Evolutionary conservation across 108 stramenopile species (phyloP), one percentile per base, ranked within the genome.

Genomic region (Discostella stelligeroides): DNA sequence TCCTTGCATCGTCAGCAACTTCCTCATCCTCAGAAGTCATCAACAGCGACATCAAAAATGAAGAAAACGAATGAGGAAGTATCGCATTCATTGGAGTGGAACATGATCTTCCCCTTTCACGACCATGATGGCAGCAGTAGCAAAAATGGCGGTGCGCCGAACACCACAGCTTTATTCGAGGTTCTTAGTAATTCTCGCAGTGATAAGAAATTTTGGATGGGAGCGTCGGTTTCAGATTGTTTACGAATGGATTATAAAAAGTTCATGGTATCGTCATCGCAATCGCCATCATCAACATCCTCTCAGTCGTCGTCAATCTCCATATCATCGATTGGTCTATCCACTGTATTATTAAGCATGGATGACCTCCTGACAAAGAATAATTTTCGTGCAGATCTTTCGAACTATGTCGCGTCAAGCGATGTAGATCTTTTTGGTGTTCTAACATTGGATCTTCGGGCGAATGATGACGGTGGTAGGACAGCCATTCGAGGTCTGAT

Each of bases 161-260:
- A 86, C 61, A 64, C 71, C 21, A 75, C 68, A 18, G 66, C 66
- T 48, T 63, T 94, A 0, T 91, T 86, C 75, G 76, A 91, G 18
- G 42, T 60, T 5, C 57, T 94, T 38, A 84, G 83, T 64, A 59
- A 68, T 54, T 72, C 85, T 23, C 89, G 90, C 41, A 88, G 85
- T 66, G 82, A 89, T 70, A 65, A 76, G 17, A 75, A 76, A 18
- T 94, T 91, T 69, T 94, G 92, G 92, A 65, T 56, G 14, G 73
- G 70, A 12, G 66, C 91, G 70, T 73, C 82, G 10, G 75, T 78
- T 7, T 41, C 29, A 11, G 87, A 94, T 76, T 88, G 88, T 46
- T 58, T 94, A n/a, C 46, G 87, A 34, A 79, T 91, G 55, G 92
- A 94, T n/a, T n/a, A n/a, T n/a, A n/a, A n/a, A n/a, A n/a, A n/a